Conservation (phyloP, 257 asterid species). For the Nemophila menziesii region DNA sequence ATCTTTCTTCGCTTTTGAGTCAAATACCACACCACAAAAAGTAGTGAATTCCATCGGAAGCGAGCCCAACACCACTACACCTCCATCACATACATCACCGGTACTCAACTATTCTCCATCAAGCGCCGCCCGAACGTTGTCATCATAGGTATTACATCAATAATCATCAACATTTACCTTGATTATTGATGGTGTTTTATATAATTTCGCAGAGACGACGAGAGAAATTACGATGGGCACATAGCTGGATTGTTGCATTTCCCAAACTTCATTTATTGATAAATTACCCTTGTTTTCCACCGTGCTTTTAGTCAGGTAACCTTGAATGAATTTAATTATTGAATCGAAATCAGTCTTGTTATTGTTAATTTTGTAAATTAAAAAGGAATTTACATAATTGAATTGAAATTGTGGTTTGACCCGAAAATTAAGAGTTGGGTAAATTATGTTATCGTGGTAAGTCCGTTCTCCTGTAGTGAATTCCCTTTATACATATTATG, state of each 20-base stretch:
- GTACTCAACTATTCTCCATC: slow-evolving; percentile 62
- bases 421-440: too few species aligned
- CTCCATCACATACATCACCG: slow-evolving; percentile 63
- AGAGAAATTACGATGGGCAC: slow-evolving; percentile 86
- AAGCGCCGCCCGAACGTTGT: slow-evolving; percentile 55
- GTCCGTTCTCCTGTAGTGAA: too few species aligned
- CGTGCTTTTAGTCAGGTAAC: slow-evolving; percentile 97
- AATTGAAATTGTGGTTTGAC: too few species aligned
- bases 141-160: slow-evolving; percentile 39
- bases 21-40: too few species aligned
- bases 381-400: too few species aligned
- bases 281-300: slow-evolving; percentile 80
- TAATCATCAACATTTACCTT: background rate
- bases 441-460: too few species aligned
- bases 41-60: too few species aligned
- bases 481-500: too few species aligned
- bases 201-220: slow-evolving; percentile 52
- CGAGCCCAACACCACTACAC: too few species aligned
- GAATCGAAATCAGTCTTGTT: background rate
- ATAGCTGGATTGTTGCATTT: slow-evolving; percentile 89
- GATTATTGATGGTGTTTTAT: background rate
- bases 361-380: too few species aligned
- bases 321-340: background rate
- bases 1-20: too few species aligned
- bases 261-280: slow-evolving; percentile 52